Percentiles rank a stretch among this genome's conserved stretches.
phyloP scores from a whole-genome alignment of 768 basidiomycete species.

The Phylloporus sp. region DNA sequence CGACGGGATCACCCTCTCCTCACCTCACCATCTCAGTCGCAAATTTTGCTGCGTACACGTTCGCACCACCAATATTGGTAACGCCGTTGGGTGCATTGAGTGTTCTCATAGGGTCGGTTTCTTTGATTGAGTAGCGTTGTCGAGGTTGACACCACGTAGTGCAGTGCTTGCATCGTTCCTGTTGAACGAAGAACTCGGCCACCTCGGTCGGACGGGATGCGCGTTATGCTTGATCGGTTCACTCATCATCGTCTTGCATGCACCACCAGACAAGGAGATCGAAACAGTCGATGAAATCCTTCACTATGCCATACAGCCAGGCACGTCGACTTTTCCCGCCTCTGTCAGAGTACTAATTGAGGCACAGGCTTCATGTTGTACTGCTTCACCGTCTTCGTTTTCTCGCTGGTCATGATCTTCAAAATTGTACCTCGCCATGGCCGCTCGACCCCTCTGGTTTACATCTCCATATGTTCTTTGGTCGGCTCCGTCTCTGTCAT shows the following conservation, averaged over 20 bases:
- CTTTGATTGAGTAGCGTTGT: background rate
- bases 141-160: conserved; percentile 38
- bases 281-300: conserved; percentile 92
- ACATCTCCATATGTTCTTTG: conserved; percentile 93
- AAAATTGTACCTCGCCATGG: conserved; percentile 80
- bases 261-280: conserved; percentile 92
- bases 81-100: conserved; percentile 96
- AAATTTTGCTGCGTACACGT: conserved; percentile 95
- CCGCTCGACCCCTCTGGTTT: conserved; percentile 82
- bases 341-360: conserved; percentile 7
- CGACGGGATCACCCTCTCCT: background rate
- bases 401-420: conserved; percentile 85
- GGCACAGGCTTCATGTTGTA: conserved; percentile 85
- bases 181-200: conserved; percentile 89
- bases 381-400: conserved; percentile 77
- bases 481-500: conserved; percentile 97
- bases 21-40: conserved; percentile 45
- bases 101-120: conserved; percentile 86
- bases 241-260: conserved; percentile 91
- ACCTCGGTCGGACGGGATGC: conserved; percentile 85
- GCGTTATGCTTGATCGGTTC: conserved; percentile 81
- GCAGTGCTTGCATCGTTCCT: conserved; percentile 93
- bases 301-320: conserved; percentile 88
- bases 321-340: conserved; percentile 38
- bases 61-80: conserved; percentile 97